Evolutionary conservation across 2,329 filamentous ascomycete genomes (phyloP).

Genomic region (Sordariomycetes sp.): DNA sequence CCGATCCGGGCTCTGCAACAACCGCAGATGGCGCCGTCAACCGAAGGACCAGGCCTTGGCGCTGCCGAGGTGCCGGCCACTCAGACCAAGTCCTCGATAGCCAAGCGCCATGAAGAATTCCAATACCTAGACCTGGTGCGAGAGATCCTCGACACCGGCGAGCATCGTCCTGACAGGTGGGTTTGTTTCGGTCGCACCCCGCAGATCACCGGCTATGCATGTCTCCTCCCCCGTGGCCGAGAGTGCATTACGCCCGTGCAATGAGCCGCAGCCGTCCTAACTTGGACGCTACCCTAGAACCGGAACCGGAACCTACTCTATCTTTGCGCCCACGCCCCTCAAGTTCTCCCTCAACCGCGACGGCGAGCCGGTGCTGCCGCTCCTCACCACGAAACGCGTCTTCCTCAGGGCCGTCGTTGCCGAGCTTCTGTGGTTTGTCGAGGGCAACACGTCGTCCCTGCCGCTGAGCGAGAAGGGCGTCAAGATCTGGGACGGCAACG

Average conservation of each 20-base stretch:
- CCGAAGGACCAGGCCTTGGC: background rate
- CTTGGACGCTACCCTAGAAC: constrained; percentile 42
- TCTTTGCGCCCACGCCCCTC: constrained; percentile 79
- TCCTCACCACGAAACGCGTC: constrained; percentile 95
- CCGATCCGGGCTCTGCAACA: background rate
- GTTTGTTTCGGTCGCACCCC: constrained; percentile 4
- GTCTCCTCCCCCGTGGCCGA: background rate
- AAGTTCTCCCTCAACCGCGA: constrained; percentile 70
- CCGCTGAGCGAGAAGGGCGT: constrained; percentile 70
- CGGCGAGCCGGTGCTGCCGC: constrained; percentile 61
- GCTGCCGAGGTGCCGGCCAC: background rate
- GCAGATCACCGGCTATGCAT: constrained; percentile 3
- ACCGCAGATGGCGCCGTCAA: background rate
- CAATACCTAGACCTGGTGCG: constrained; percentile 89
- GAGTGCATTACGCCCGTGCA: background rate
- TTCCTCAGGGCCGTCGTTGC: constrained; percentile 83
- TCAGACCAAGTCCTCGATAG: background rate
- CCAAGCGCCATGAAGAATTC: constrained; percentile 63
- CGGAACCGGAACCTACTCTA: constrained; percentile 81
- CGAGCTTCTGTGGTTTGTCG: constrained; percentile 94
- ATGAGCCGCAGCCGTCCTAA: background rate
- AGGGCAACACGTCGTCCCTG: constrained; percentile 69
- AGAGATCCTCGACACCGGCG: constrained; percentile 71
- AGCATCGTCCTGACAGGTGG: constrained; percentile 80
- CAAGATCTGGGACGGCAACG: constrained; percentile 98